A percentile compares a stretch with the other conserved stretches of the same genome.
phyloP scores from a whole-genome alignment of 805 yeast genomes.

The Diddensiella transvaalensis region DNA sequence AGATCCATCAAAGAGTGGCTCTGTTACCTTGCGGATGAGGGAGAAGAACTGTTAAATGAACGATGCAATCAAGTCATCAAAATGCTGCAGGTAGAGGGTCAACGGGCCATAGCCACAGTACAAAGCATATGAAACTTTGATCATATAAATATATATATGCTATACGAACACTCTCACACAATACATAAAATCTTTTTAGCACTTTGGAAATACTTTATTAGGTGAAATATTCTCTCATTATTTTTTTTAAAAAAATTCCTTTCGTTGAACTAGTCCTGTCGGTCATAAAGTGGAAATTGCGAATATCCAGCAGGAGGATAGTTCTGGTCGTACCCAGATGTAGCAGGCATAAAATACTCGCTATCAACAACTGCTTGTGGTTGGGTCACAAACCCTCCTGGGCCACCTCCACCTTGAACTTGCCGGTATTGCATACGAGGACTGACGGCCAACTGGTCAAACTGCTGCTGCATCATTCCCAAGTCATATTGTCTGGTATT shows the following conservation, averaged over 20 bases:
- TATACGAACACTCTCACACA: neutral
- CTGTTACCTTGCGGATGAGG: slow-evolving; percentile 49
- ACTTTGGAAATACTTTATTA: too few relatives aligned
- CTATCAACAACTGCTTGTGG: neutral
- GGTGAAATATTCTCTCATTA: neutral
- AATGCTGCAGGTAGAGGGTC: slow-evolving; percentile 47
- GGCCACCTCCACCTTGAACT: neutral
- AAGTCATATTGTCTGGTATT: slow-evolving; percentile 1
- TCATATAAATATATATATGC: neutral
- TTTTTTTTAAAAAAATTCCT: too few relatives aligned
- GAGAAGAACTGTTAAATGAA: slow-evolving; percentile 45
- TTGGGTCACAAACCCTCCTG: neutral
- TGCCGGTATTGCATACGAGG: slow-evolving; percentile 3
- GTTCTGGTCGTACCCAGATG: neutral
- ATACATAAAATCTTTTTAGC: neutral
- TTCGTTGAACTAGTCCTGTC: neutral
- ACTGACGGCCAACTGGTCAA: slow-evolving; percentile 13
- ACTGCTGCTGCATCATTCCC: slow-evolving; percentile 14
- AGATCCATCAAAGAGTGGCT: slow-evolving; percentile 76
- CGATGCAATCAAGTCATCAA: slow-evolving; percentile 47
- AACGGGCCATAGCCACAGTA: slow-evolving; percentile 46
- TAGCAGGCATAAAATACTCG: slow-evolving; percentile 3
- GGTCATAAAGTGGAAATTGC: neutral
- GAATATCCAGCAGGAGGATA: slow-evolving; percentile 7
- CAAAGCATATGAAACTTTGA: neutral